Percentiles rank a stretch among this genome's conserved stretches.
These are phyloP conservation scores for Phaeodactylum tricornutum DNA, from an alignment of 108 stramenopile species.

Conservation along the genomic window DNA sequence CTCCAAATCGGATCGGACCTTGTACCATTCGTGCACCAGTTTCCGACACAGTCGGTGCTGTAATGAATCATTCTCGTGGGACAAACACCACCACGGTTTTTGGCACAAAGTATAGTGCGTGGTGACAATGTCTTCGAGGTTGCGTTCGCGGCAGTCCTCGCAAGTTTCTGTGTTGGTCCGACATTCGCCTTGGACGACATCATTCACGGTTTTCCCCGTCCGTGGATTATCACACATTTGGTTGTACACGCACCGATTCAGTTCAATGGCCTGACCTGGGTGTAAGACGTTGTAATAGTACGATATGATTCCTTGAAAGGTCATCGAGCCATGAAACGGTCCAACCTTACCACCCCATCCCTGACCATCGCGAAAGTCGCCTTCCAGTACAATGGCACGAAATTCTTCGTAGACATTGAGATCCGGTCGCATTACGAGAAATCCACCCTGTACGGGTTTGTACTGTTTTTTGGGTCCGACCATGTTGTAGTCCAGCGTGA, in stretches of 20 bases:
- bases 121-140: slow-evolving; percentile 41
- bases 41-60: slow-evolving; percentile 28
- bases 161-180: slow-evolving; percentile 31
- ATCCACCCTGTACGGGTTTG: slow-evolving; percentile 84
- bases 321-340: slow-evolving; percentile 66
- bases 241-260: slow-evolving; percentile 87
- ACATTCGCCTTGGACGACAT: slow-evolving; percentile 41
- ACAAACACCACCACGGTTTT: slow-evolving; percentile 84
- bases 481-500: slow-evolving; percentile 73
- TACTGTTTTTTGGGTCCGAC: slow-evolving; percentile 31
- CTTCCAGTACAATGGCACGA: slow-evolving; percentile 53
- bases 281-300: slow-evolving; percentile 71
- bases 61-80: slow-evolving; percentile 27
- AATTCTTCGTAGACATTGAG: slow-evolving; percentile 60
- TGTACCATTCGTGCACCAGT: slow-evolving; percentile 27
- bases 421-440: slow-evolving; percentile 76
- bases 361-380: slow-evolving; percentile 14
- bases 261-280: slow-evolving; percentile 48
- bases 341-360: slow-evolving; percentile 80
- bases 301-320: slow-evolving; percentile 82
- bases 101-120: slow-evolving; percentile 87
- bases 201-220: slow-evolving; percentile 28
- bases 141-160: slow-evolving; percentile 54
- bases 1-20: slow-evolving; percentile 49
- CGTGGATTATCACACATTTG: slow-evolving; percentile 82